Evolutionary conservation across 208 protist genomes (phyloP), one percentile per base, ranked within the genome.

Genomic region (Leptomonas seymouri): DNA sequence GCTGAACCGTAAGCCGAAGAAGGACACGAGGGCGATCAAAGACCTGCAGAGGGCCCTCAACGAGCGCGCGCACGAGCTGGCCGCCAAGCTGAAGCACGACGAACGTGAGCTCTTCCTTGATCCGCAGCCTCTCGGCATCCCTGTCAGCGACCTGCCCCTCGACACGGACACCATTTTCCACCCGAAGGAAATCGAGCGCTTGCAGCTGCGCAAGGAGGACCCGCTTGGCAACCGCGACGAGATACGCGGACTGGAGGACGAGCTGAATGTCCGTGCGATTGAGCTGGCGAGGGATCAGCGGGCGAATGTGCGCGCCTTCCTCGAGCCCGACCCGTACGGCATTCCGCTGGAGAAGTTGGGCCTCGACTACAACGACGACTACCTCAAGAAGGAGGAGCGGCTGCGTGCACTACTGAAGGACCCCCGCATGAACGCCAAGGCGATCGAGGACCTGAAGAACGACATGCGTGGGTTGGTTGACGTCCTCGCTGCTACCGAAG

Each of bases 31-130:
- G 30, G 71, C 54, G 20, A 82, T 91, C 55, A 72, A 63, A 50
- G 74, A 70, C 12, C 28, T 88, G 8, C 69, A 88, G 71, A 46
- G 72, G n/a, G 51, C 63, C 48, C 58, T 91, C 15, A 78, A 86
- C 73, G 84, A 82, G 50, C 87, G 85, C 27, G 74, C 84, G 20
- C 78, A 89, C 65, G 86, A 90, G 63, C 65, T 93, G 51, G 90
- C 90, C 0, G 67, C 20, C 41, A 71, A 86, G 63, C 73, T 91
- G 39, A 90, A 93, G 77, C 51, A 80, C 20, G 68, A 79, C 39
- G 89, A 94, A 67, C 89, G 86, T n/a, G 77, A 85, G 21, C 68
- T 89, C 14, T 92, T 92, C 73, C 71, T 92, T 34, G 82, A 89
- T 50, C 86, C 81, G 0, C 46, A 77, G 67, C 86, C 86, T 16